Evolutionary conservation across 345 rosid species (phyloP), one percentile per base, ranked within the genome.

Genomic region (Populus alba): DNA sequence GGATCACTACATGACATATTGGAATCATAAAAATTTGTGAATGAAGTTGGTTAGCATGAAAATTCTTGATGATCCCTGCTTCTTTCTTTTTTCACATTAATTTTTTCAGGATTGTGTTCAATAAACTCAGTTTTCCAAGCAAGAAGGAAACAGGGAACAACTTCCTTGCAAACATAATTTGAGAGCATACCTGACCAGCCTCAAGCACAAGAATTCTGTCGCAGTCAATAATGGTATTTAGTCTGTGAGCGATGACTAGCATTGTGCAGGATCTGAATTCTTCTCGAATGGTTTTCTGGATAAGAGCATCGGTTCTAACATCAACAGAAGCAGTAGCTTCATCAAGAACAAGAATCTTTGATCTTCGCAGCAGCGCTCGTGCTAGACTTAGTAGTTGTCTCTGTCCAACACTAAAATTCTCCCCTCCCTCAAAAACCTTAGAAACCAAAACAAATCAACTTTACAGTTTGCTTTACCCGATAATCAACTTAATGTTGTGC

Each of bases 321-420:
- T 79, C 85, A 75, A 83, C 85, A 31, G 82, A 82, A 33, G 82
- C 80, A 66, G 85, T 83, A 1, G 85, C 85, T 76, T 83, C 85
- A 73, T 83, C 82, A 33, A 79, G 77, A 68, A 83, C 85, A 71
- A 83, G 80, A 71, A 83, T 83, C 72, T 79, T 79, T 22, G 85
- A 79, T 47, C 85, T 66, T 41, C 83, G 74, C 43, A 83, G 73
- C 57, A 83, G 76, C 29, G 85, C 85, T 29, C 82, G 80, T 1
- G 85, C 80, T 13, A 83, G 86, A 70, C 86, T 73, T 17, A 80
- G 59, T 16, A 83, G 65, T 51, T 84, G 84, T 61, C 87, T 75
- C 62, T 81, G 87, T 41, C 87, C 87, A 9, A 81, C 84, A 72
- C 84, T 78, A 53, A 84, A 81, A 68, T 81, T 84, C 78, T 81